Percentiles rank a stretch among this genome's conserved stretches.
Evolutionary conservation across 2,329 filamentous ascomycete genomes (phyloP).

Genomic region (Cordyceps sp.): DNA sequence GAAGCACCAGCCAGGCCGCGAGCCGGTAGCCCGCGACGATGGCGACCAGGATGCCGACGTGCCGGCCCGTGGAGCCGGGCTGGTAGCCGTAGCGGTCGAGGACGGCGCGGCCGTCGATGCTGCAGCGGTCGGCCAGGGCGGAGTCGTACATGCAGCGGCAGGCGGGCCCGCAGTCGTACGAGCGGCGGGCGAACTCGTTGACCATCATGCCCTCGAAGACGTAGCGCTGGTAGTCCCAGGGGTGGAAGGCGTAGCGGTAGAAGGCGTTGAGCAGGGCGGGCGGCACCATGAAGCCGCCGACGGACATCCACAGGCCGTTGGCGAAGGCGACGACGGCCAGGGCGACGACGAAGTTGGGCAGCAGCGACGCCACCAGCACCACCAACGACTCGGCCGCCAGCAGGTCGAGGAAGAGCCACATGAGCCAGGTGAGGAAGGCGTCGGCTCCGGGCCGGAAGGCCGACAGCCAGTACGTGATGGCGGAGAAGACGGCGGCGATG

Average conservation of each 20-base stretch:
- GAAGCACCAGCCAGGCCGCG: too few species aligned
- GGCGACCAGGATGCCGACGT: too few species aligned
- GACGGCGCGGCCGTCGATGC: too few species aligned
- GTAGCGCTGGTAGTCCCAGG: slow-evolving; percentile 75
- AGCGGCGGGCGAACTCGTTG: slow-evolving; percentile 57
- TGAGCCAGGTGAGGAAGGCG: slow-evolving; percentile 61
- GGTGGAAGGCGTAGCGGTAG: slow-evolving; percentile 76
- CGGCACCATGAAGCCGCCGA: slow-evolving; percentile 66
- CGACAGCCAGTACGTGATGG: slow-evolving; percentile 64
- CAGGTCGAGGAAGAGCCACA: slow-evolving; percentile 77
- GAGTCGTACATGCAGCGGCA: too few species aligned
- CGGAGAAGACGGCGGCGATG: slow-evolving; percentile 59
- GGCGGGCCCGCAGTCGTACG: slow-evolving; percentile 30
- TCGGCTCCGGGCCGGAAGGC: slow-evolving; percentile 50
- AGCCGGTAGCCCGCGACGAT: too few species aligned
- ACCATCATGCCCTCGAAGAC: slow-evolving; percentile 92
- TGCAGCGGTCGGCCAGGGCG: too few species aligned
- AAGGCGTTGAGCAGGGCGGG: slow-evolving; percentile 61
- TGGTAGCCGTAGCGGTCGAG: too few species aligned
- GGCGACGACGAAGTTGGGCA: slow-evolving; percentile 66
- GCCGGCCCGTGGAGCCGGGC: too few species aligned
- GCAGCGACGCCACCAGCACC: slow-evolving; percentile 54
- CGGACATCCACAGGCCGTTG: slow-evolving; percentile 81
- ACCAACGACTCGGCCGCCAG: slow-evolving; percentile 71
- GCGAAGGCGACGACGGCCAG: slow-evolving; percentile 70